A percentile compares a stretch with the other conserved stretches of the same genome.
phyloP scores from a whole-genome alignment of 306 rosid genomes.

The Neltuma alba region DNA sequence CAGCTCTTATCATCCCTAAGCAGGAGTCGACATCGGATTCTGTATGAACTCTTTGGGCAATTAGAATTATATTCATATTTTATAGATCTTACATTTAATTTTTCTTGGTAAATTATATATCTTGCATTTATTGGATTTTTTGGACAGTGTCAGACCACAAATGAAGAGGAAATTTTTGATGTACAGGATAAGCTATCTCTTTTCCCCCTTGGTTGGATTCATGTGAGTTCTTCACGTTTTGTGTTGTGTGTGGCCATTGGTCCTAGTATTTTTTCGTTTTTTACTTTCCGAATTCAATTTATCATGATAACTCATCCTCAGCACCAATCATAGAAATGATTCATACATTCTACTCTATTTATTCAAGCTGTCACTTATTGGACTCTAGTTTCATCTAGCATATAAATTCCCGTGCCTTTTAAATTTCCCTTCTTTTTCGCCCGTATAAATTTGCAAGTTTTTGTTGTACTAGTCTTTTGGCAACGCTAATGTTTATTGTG shows the following conservation, averaged over 20 bases:
- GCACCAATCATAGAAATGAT: slow-evolving; percentile 13
- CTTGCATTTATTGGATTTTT: slow-evolving; percentile 30
- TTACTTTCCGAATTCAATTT: slow-evolving; percentile 1
- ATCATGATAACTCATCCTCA: slow-evolving; percentile 14
- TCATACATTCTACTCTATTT: slow-evolving; percentile 15
- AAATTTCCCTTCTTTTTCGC: too few relatives aligned
- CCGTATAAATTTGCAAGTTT: slow-evolving; percentile 20
- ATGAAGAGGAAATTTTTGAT: slow-evolving; percentile 98
- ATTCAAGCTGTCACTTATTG: background rate
- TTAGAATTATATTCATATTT: slow-evolving; percentile 24
- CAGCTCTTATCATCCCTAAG: slow-evolving; percentile 92
- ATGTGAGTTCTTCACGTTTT: slow-evolving; percentile 62
- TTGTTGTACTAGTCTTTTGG: slow-evolving; percentile 9
- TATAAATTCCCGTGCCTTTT: background rate
- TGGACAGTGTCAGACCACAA: slow-evolving; percentile 86
- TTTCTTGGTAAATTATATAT: background rate
- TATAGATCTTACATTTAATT: slow-evolving; percentile 14
- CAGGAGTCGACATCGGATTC: slow-evolving; percentile 92
- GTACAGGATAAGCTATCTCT: slow-evolving; percentile 91
- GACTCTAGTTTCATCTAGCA: background rate
- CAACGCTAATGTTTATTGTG: slow-evolving; percentile 25
- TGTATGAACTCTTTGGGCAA: slow-evolving; percentile 57
- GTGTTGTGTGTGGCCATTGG: background rate
- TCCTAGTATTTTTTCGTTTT: background rate
- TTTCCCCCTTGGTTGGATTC: slow-evolving; percentile 99